These are phyloP conservation scores for Prunus dulcis DNA, from an alignment of 306 rosid species.

Conservation along the genomic window DNA sequence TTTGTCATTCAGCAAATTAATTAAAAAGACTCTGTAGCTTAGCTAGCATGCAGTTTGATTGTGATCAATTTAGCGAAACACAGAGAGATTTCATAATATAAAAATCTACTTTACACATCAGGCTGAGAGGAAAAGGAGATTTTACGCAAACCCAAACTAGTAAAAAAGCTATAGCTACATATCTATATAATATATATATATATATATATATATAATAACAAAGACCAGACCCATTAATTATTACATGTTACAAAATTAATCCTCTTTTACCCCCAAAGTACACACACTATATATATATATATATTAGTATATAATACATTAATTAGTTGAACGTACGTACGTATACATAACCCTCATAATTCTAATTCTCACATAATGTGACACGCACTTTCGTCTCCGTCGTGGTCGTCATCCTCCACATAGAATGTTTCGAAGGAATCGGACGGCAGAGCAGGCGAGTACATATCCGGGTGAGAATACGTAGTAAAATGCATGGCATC, in stretches of 20 bases:
- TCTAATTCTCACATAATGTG: slow-evolving; percentile 46
- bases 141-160: slow-evolving; percentile 35
- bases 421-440: slow-evolving; percentile 30
- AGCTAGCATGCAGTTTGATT: not conserved
- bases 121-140: slow-evolving; percentile 39
- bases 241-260: slow-evolving; percentile 31
- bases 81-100: slow-evolving; percentile 25
- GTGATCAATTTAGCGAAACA: not conserved
- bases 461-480: slow-evolving; percentile 19
- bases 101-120: slow-evolving; percentile 45
- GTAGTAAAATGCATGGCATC: slow-evolving; percentile 42
- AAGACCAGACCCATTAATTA: slow-evolving; percentile 21
- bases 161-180: slow-evolving; percentile 5
- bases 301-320: not conserved
- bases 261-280: slow-evolving; percentile 14
- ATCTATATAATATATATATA: not conserved
- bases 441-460: slow-evolving; percentile 34
- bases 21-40: not conserved
- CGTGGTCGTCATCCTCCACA: slow-evolving; percentile 39
- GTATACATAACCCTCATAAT: not conserved
- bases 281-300: not conserved
- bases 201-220: not conserved
- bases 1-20: not conserved
- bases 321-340: not conserved
- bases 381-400: slow-evolving; percentile 51